Evolutionary conservation across 345 rosid genomes (phyloP), one percentile per base, ranked within the genome.

Genomic region (Salix caprea): DNA sequence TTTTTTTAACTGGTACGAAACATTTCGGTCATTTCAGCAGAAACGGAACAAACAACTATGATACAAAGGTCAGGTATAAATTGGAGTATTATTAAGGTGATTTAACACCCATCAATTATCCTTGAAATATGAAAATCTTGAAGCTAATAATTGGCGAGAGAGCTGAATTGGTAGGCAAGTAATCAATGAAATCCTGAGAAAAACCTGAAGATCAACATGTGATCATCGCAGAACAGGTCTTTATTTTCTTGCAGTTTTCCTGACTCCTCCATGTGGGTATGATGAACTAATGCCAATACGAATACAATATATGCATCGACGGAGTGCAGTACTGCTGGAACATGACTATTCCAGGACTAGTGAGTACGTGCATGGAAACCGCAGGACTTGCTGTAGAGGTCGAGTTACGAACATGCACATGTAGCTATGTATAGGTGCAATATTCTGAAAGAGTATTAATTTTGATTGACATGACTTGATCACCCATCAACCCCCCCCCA

Each of bases 1-100:
- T 34, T 34, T 34, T 34, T 34, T 4, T 34, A 34, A 34, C 37
- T 34, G 37, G 1, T 34, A 34, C 37, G 1, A 34, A 34, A 34
- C 0, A 0, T 5, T 5, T 34, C 0, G 6, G 1, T 1, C 5
- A 34, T 34, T 34, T 34, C 5, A 0, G 0, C 5, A 3, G 5
- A 34, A 34, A 34, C 36, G 0, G 6, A 34, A 34, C 0, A 34
- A 0, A 34, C 37, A 34, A 34, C 37, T 5, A 34, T 34, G 6
- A 11, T 40, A 10, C 14, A 10, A 2, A 0, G 44, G 44, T 40
- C 12, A 10, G 44, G 44, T 40, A 10, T 10, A 10, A 40, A 40
- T 40, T 9, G 56, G 18, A 16, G 7, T 50, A 6, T 19, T 50
- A 1, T 50, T 16, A 16, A 50, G 7, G 2, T 16, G 16, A 50